Conservation (phyloP, 2,329 filamentous ascomycete genomes). For the Sporothrix brunneoviolacea region DNA sequence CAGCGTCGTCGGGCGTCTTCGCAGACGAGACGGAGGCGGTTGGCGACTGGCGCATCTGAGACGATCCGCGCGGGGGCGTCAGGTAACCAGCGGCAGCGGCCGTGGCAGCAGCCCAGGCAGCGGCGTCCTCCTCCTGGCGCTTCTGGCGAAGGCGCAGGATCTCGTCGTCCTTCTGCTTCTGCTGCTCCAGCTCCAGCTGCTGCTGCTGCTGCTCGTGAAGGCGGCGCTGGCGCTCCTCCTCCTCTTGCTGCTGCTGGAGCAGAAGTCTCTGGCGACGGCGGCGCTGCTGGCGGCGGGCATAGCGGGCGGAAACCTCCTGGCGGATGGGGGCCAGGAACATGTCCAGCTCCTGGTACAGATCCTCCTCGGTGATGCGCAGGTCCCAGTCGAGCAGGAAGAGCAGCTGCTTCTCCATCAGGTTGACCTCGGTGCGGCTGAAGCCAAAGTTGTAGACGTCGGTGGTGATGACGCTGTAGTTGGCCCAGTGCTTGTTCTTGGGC, state of each 20-base stretch:
- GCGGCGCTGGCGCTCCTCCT: conserved; percentile 23
- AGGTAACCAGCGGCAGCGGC: conserved; percentile 31
- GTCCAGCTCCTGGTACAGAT: conserved; percentile 82
- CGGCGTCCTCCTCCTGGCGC: conserved; percentile 31
- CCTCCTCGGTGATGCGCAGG: conserved; percentile 73
- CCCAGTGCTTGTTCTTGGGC: conserved; percentile 99
- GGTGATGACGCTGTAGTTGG: conserved; percentile 78
- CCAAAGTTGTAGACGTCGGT: conserved; percentile 64
- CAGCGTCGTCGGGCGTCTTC: conserved; percentile 25
- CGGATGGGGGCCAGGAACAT: conserved; percentile 84
- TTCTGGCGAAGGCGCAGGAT: conserved; percentile 13
- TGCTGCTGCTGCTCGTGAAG: too few species aligned
- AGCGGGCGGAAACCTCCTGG: conserved; percentile 44
- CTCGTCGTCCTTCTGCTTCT: conserved; percentile 27
- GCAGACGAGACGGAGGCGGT: background rate
- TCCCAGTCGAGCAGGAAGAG: conserved; percentile 95
- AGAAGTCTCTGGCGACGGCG: conserved; percentile 17
- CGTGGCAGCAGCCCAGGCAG: conserved; percentile 18
- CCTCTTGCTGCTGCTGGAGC: conserved; percentile 38
- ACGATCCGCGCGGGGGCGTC: conserved; percentile 40
- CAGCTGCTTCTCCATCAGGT: conserved; percentile 98
- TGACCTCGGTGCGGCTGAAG: conserved; percentile 92
- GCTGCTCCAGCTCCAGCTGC: conserved; percentile 23
- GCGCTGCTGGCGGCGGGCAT: conserved; percentile 44
- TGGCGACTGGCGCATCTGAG: background rate